Percentiles rank a stretch among this genome's conserved stretches.
These are phyloP conservation scores for Eucalyptus sp. DNA, from an alignment of 345 rosid genomes.

Conservation along the genomic window DNA sequence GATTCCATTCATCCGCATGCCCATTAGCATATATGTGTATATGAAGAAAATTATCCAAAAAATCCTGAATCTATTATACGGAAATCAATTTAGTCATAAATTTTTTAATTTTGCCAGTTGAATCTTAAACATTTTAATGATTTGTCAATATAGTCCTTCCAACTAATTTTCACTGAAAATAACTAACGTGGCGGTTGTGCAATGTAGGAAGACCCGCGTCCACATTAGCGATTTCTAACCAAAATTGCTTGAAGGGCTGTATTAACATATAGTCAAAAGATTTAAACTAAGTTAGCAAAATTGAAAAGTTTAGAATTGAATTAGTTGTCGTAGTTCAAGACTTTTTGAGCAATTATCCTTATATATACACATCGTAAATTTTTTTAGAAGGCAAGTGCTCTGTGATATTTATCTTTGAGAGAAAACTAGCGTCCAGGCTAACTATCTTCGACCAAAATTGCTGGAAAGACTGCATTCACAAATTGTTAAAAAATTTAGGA, in stretches of 20 bases:
- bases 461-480: too few species aligned
- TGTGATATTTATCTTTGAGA: background rate
- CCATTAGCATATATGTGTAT: background rate
- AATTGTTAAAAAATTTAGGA: too few species aligned
- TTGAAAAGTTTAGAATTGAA: background rate
- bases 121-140: background rate
- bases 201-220: background rate
- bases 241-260: background rate
- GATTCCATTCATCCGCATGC: background rate
- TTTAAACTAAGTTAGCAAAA: background rate
- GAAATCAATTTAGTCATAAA: background rate
- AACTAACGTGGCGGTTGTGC: accelerated
- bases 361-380: background rate
- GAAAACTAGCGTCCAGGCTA: background rate
- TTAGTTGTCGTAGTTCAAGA: accelerated
- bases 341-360: background rate
- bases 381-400: background rate
- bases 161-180: background rate
- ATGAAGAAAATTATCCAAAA: background rate
- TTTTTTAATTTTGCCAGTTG: background rate
- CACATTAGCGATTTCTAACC: accelerated
- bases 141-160: background rate
- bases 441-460: too few species aligned
- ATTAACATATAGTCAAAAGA: background rate
- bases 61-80: accelerated